phyloP scores from a whole-genome alignment of 495 filamentous ascomycete species.

The Aspergillus mulundensis region DNA sequence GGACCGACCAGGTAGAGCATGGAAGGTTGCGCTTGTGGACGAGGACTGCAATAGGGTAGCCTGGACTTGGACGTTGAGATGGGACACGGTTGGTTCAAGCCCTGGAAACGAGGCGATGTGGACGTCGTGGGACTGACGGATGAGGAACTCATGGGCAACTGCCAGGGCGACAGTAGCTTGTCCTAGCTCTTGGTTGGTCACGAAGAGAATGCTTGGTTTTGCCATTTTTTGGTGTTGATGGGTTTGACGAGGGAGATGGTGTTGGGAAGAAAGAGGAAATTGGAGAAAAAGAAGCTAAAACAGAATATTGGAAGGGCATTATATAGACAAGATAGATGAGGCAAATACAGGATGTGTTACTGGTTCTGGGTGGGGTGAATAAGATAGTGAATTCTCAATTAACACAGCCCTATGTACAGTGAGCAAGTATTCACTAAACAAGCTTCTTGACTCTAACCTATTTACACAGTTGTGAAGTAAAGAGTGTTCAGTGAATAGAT shows the following conservation, averaged over 20 bases:
- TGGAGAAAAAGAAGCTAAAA: neutral
- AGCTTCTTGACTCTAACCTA: neutral
- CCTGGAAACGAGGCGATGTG: constrained; percentile 44
- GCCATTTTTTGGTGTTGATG: constrained; percentile 10
- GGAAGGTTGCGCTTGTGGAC: constrained; percentile 19
- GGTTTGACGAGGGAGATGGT: neutral
- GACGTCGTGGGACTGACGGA: constrained; percentile 30
- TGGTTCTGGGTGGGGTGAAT: neutral
- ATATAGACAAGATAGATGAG: neutral
- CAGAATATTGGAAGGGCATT: neutral
- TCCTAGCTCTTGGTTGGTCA: constrained; percentile 46
- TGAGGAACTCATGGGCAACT: constrained; percentile 38
- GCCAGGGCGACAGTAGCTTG: constrained; percentile 44
- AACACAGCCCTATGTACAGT: neutral
- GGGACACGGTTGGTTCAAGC: constrained; percentile 19
- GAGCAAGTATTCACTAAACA: neutral
- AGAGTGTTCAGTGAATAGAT: too few species aligned
- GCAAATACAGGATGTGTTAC: neutral
- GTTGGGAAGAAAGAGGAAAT: too few species aligned
- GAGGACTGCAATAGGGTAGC: neutral
- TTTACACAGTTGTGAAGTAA: too few species aligned
- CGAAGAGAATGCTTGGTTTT: constrained; percentile 30
- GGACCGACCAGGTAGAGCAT: constrained; percentile 27
- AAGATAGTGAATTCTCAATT: neutral
- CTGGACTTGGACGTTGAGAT: constrained; percentile 15